phyloP scores from a whole-genome alignment of 805 yeast genomes.

The Cyberlindnera meyerae region DNA sequence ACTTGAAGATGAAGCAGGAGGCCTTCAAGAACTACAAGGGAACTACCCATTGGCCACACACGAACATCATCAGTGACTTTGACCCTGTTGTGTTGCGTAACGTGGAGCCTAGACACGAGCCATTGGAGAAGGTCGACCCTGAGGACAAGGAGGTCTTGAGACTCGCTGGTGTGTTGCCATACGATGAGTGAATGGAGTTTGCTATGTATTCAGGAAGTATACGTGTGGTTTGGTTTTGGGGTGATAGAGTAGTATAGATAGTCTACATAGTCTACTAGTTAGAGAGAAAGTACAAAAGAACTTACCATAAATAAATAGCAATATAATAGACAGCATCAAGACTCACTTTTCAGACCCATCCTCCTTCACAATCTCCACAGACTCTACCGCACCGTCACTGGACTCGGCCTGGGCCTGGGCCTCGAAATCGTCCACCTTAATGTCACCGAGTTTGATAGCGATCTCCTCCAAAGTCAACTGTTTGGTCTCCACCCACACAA shows the following conservation, averaged over 20 bases:
- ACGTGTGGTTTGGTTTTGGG: too few species aligned
- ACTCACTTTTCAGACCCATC: too few species aligned
- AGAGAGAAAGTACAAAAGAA: too few species aligned
- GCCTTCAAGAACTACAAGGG: constrained; percentile 25
- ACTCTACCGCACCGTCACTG: too few species aligned
- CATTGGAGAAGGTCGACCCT: constrained; percentile 24
- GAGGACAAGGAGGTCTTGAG: constrained; percentile 19
- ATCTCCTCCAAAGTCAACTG: constrained; percentile 29
- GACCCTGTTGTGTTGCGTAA: constrained; percentile 11
- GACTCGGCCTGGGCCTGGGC: too few species aligned
- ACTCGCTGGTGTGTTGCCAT: constrained; percentile 2
- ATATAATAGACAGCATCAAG: too few species aligned
- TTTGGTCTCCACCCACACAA: constrained; percentile 28
- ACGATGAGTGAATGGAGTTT: too few species aligned
- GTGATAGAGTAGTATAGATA: too few species aligned
- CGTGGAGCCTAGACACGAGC: constrained; percentile 16
- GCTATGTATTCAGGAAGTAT: too few species aligned
- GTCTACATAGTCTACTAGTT: too few species aligned
- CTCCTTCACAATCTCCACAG: too few species aligned
- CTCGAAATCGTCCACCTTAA: constrained; percentile 6
- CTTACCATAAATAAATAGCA: too few species aligned
- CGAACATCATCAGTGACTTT: constrained; percentile 19
- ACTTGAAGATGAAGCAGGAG: constrained; percentile 19
- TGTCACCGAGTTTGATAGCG: constrained; percentile 23
- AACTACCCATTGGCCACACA: constrained; percentile 32